These are phyloP conservation scores for Gynostemma pentaphyllum DNA, from an alignment of 306 rosid species.

Conservation along the genomic window DNA sequence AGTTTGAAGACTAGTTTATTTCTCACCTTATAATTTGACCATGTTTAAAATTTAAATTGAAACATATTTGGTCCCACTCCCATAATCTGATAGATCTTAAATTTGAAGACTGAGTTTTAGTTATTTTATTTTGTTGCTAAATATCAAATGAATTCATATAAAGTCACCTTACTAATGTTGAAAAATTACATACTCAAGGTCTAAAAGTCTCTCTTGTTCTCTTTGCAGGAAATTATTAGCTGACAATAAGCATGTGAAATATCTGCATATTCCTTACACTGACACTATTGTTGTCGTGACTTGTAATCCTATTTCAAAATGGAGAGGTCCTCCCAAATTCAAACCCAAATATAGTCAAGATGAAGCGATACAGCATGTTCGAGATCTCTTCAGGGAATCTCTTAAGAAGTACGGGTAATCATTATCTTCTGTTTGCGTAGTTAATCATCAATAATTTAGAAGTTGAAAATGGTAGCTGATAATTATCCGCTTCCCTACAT, in stretches of 20 bases:
- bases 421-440: constrained; percentile 4
- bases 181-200: background rate
- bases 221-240: constrained; percentile 51
- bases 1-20: background rate
- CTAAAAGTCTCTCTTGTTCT: background rate
- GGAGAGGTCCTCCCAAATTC: constrained; percentile 84
- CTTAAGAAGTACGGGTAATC: constrained; percentile 56
- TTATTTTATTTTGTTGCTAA: background rate
- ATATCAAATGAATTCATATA: no score
- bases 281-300: constrained; percentile 72
- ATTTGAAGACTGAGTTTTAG: background rate
- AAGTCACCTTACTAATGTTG: background rate
- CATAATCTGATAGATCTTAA: background rate
- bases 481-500: background rate
- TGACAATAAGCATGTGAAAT: constrained; percentile 87
- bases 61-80: background rate
- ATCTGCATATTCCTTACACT: constrained; percentile 73
- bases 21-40: background rate
- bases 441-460: background rate
- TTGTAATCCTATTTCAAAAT: constrained; percentile 89
- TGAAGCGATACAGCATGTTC: constrained; percentile 77
- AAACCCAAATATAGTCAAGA: constrained; percentile 61
- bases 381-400: constrained; percentile 60
- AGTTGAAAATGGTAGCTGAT: background rate
- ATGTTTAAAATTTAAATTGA: background rate